Evolutionary conservation across 2,329 filamentous ascomycete genomes (phyloP).

Genomic region (Ascochyta lentis): DNA sequence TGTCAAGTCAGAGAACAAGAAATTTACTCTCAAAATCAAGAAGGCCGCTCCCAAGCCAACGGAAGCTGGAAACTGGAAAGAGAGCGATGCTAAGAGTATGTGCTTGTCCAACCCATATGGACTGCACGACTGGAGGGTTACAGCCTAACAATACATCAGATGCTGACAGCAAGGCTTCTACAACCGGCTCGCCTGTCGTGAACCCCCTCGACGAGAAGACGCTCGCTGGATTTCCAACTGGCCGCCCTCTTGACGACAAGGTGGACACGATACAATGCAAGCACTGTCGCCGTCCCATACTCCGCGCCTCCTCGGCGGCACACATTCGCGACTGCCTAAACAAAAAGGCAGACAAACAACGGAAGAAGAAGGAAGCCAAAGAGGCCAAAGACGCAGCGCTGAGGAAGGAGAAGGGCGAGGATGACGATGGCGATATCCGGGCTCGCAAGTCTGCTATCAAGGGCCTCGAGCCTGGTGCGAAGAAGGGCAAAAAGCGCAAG

Average conservation of each 20-base stretch:
- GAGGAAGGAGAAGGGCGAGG: constrained; percentile 55
- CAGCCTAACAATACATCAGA: constrained; percentile 15
- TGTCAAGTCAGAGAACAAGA: constrained; percentile 51
- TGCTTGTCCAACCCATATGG: neutral
- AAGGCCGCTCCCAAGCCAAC: constrained; percentile 67
- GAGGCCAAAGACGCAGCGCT: constrained; percentile 59
- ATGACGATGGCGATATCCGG: constrained; percentile 50
- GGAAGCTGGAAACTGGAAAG: constrained; percentile 75
- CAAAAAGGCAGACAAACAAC: constrained; percentile 73
- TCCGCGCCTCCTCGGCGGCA: constrained; percentile 74
- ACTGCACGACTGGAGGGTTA: neutral
- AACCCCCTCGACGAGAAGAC: constrained; percentile 76
- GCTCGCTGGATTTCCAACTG: constrained; percentile 79
- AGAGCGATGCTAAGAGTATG: constrained; percentile 68
- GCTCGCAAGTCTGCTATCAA: constrained; percentile 53
- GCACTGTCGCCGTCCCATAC: constrained; percentile 88
- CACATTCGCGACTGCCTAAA: constrained; percentile 86
- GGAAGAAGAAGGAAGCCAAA: constrained; percentile 69
- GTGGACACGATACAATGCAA: constrained; percentile 84
- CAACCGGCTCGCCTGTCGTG: constrained; percentile 48
- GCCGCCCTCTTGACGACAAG: constrained; percentile 79
- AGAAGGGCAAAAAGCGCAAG: constrained; percentile 57
- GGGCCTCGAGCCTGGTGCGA: constrained; percentile 49
- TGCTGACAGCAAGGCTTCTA: constrained; percentile 35
- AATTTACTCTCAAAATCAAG: constrained; percentile 59